These are phyloP conservation scores for Nigrograna mackinnonii DNA, from an alignment of 2,329 filamentous ascomycete species.

Conservation along the genomic window DNA sequence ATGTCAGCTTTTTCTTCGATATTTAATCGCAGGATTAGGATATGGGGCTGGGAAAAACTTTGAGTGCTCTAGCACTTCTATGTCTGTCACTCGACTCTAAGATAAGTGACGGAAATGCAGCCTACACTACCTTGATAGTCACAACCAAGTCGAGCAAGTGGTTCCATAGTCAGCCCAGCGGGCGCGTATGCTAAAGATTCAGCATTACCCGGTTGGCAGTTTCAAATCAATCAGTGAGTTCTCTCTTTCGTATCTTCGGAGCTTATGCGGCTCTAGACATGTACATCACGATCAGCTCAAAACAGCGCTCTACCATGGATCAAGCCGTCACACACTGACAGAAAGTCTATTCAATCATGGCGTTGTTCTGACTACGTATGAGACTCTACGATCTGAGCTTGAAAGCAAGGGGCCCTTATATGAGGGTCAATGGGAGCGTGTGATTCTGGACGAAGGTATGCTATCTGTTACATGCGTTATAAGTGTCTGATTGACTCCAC, in stretches of 20 bases:
- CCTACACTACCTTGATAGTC: slow-evolving; percentile 5
- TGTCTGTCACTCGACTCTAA: slow-evolving; percentile 1
- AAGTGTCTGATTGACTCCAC: background rate
- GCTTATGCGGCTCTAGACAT: slow-evolving; percentile 4
- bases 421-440: slow-evolving; percentile 4
- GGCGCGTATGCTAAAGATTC: background rate
- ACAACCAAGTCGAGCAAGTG: slow-evolving; percentile 8
- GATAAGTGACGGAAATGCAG: slow-evolving; percentile 1
- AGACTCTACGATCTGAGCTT: slow-evolving; percentile 2
- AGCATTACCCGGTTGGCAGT: slow-evolving; percentile 8
- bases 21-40: slow-evolving; percentile 1
- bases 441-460: slow-evolving; percentile 7
- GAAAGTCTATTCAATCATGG: slow-evolving; percentile 1
- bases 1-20: slow-evolving; percentile 1
- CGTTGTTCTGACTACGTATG: slow-evolving; percentile 5
- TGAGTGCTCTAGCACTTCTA: slow-evolving; percentile 1
- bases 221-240: slow-evolving; percentile 5
- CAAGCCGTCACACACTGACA: background rate
- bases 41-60: slow-evolving; percentile 1
- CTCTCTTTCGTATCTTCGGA: background rate
- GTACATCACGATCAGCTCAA: slow-evolving; percentile 1
- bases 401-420: slow-evolving; percentile 2
- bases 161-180: background rate
- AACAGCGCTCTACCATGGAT: slow-evolving; percentile 1
- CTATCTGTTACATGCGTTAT: slow-evolving; percentile 1